These are phyloP conservation scores for Fusarium cicatricum DNA, from an alignment of 2,329 filamentous ascomycete species.

Conservation along the genomic window DNA sequence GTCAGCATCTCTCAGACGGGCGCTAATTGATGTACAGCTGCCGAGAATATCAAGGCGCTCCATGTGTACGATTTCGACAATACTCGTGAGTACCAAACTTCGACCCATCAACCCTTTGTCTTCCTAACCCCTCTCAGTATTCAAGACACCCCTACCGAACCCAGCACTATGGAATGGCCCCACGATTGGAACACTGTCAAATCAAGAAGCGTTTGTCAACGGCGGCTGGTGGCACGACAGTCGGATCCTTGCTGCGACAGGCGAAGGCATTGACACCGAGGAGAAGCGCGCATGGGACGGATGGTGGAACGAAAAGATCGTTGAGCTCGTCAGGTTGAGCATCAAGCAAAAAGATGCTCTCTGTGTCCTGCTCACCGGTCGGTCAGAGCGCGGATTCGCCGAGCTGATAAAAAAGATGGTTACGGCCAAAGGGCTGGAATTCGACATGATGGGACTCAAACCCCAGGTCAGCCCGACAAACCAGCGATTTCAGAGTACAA, in stretches of 20 bases:
- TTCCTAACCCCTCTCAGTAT: slow-evolving; percentile 64
- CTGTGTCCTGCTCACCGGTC: slow-evolving; percentile 86
- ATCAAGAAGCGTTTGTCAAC: slow-evolving; percentile 77
- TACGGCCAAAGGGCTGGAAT: slow-evolving; percentile 78
- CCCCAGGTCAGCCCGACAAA: slow-evolving; percentile 82
- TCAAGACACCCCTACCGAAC: slow-evolving; percentile 90
- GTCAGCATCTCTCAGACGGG: slow-evolving; percentile 9
- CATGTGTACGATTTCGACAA: slow-evolving; percentile 99
- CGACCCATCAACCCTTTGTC: background rate
- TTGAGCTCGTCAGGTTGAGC: slow-evolving; percentile 80
- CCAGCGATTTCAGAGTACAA: slow-evolving; percentile 81
- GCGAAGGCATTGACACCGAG: slow-evolving; percentile 81
- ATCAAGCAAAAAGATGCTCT: slow-evolving; percentile 86
- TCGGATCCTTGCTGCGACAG: slow-evolving; percentile 84
- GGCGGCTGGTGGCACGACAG: slow-evolving; percentile 98
- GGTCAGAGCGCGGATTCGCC: slow-evolving; percentile 78
- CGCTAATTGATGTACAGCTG: slow-evolving; percentile 50
- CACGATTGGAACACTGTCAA: slow-evolving; percentile 80
- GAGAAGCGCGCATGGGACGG: slow-evolving; percentile 86
- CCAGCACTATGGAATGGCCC: slow-evolving; percentile 82
- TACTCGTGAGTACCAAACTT: slow-evolving; percentile 67
- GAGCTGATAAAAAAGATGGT: slow-evolving; percentile 85
- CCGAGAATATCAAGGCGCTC: slow-evolving; percentile 76
- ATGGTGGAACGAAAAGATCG: slow-evolving; percentile 96
- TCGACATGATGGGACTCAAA: slow-evolving; percentile 90